Evolutionary conservation across 345 rosid genomes (phyloP).

Genomic region (Corymbia maculata): DNA sequence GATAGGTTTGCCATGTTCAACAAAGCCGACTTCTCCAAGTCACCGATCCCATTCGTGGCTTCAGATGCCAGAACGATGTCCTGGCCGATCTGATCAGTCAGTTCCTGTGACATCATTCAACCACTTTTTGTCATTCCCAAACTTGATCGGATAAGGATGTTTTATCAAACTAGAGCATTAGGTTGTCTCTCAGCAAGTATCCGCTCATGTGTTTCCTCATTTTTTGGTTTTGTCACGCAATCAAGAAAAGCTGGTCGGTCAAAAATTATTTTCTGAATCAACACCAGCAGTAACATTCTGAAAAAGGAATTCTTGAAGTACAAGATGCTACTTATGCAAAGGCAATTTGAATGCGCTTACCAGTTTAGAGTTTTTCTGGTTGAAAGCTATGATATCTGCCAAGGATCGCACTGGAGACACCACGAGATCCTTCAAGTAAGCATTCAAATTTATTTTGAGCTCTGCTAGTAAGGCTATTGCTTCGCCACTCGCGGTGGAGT

Average conservation of each 20-base stretch:
- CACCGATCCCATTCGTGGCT: slow-evolving; percentile 36
- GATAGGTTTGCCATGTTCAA: slow-evolving; percentile 16
- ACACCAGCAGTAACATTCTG: background rate
- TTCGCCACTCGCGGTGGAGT: slow-evolving; percentile 2
- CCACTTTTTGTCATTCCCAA: background rate
- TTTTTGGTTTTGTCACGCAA: background rate
- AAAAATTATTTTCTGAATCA: background rate
- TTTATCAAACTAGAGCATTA: background rate
- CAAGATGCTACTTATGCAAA: background rate
- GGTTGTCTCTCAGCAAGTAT: background rate
- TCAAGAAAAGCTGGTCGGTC: background rate
- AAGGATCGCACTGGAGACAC: slow-evolving; percentile 15
- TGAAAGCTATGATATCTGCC: slow-evolving; percentile 18
- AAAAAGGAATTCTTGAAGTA: background rate
- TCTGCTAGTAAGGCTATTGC: slow-evolving; percentile 5
- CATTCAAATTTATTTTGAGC: slow-evolving; percentile 15
- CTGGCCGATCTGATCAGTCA: slow-evolving; percentile 38
- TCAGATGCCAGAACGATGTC: slow-evolving; percentile 28
- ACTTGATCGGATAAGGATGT: background rate
- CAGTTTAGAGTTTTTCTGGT: slow-evolving; percentile 12
- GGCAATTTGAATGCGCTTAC: background rate
- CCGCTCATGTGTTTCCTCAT: background rate
- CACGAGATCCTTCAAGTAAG: slow-evolving; percentile 9
- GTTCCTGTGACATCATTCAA: slow-evolving; percentile 27
- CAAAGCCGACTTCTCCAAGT: slow-evolving; percentile 23